phyloP scores from a whole-genome alignment of 768 basidiomycete genomes.

The Panaeolus cyanescens region DNA sequence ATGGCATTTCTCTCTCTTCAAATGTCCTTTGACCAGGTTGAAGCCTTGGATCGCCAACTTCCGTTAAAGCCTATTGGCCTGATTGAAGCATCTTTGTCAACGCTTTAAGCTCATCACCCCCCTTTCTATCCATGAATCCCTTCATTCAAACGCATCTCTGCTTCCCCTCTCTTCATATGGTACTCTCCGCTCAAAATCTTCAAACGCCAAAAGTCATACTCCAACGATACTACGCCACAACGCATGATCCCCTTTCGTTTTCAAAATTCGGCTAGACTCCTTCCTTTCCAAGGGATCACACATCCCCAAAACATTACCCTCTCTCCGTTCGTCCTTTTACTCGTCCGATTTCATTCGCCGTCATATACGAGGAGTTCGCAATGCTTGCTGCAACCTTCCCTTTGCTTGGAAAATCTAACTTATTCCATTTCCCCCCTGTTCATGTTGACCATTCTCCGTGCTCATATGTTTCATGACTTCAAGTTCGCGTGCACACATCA shows the following conservation, averaged over 20 bases:
- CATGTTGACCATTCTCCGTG: background rate
- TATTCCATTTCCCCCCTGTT: background rate
- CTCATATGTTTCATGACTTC: background rate
- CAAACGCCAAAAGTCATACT: too few relatives aligned
- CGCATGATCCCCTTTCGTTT: too few relatives aligned
- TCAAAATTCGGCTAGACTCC: too few relatives aligned
- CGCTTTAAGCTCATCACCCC: too few relatives aligned
- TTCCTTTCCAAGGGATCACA: too few relatives aligned
- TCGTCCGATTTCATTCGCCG: background rate
- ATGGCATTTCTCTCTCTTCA: background rate
- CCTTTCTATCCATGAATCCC: too few relatives aligned
- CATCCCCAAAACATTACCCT: background rate
- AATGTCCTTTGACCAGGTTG: background rate
- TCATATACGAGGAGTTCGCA: background rate
- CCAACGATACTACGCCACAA: too few relatives aligned
- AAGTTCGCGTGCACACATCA: background rate
- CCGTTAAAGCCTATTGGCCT: background rate
- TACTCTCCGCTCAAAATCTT: too few relatives aligned
- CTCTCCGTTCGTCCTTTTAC: background rate
- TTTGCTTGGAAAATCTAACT: background rate
- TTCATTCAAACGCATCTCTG: too few relatives aligned
- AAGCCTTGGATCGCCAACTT: background rate
- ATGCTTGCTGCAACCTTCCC: background rate
- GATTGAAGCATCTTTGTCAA: too few relatives aligned
- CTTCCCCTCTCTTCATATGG: too few relatives aligned